phyloP scores from a whole-genome alignment of 2,329 filamentous ascomycete species.

The Neofusicoccum laricinum region DNA sequence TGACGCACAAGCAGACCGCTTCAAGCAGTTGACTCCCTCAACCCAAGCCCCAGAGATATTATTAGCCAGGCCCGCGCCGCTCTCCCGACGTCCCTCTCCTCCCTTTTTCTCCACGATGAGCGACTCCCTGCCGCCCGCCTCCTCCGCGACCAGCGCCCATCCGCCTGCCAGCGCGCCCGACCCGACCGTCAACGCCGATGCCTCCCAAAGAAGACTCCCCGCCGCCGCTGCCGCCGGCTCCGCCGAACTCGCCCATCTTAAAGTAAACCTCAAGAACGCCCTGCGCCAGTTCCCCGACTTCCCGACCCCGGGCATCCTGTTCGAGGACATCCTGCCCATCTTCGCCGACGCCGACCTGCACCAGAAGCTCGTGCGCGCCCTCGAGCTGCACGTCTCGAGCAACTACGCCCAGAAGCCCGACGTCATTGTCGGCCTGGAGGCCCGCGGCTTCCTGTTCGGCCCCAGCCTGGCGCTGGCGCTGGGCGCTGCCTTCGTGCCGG shows the following conservation, averaged over 20 bases:
- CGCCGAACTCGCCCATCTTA: constrained; percentile 61
- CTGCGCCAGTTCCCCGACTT: constrained; percentile 90
- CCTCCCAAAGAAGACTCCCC: constrained; percentile 49
- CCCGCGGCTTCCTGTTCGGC: constrained; percentile 92
- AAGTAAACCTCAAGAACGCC: constrained; percentile 64
- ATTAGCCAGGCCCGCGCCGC: constrained; percentile 1
- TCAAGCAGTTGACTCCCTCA: constrained; percentile 15
- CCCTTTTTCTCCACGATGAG: constrained; percentile 13
- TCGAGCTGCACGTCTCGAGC: constrained; percentile 76
- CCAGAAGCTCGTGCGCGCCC: constrained; percentile 72
- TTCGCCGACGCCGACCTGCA: constrained; percentile 78
- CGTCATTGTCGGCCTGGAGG: constrained; percentile 89
- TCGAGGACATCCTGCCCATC: constrained; percentile 96
- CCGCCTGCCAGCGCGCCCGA: constrained; percentile 31
- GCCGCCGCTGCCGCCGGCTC: constrained; percentile 48
- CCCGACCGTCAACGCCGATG: constrained; percentile 34
- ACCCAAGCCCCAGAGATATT: not conserved
- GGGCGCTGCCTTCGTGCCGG: constrained; percentile 83
- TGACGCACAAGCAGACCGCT: constrained; percentile 12
- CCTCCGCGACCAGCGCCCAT: constrained; percentile 30
- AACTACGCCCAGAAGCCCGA: constrained; percentile 69
- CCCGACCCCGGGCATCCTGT: constrained; percentile 86
- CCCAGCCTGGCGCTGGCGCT: constrained; percentile 81
- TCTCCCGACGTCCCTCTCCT: not conserved
- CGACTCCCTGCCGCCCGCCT: not conserved